Evolutionary conservation across 371 early-diverging fungal species (phyloP), one percentile per base, ranked within the genome.

Genomic region (Mortierella sp.): DNA sequence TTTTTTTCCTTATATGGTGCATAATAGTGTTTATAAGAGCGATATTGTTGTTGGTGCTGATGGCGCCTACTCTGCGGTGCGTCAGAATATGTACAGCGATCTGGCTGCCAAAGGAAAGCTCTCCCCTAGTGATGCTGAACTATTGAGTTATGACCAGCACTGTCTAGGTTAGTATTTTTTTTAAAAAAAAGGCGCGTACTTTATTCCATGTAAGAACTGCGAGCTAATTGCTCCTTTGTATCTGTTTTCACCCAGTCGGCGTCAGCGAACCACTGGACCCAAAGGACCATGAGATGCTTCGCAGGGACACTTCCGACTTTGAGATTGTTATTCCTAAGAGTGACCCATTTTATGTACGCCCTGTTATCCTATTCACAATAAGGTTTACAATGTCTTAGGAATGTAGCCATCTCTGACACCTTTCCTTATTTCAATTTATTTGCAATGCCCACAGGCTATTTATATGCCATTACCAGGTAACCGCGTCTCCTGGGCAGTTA

Each of bases 31-130:
- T 7, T 80, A 74, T 47, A 66, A 42, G 4, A 64, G 71, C 47
- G 70, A 73, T 29, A 80, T 80, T 47, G 61, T 80, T 47, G 55
- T 80, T 34, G 80, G 80, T 10, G 80, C 80, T 9, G 79, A 80
- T 53, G 80, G 80, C 9, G 75, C 80, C 2, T 80, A 80, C 45
- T 67, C 67, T 9, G 64, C 68, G 9, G 68, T 80, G 32, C 74
- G 80, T 28, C 57, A 60, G 53, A 32, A 61, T 37, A 70, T 80
- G 61, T 80, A 74, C 58, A 66, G 55, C 3, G 64, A 65, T 2
- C 40, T 80, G 35, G 64, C 55, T 17, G 43, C 54, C 4, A 68
- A 74, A 29, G 80, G 75, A 29, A 67, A 59, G 23, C 68, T 80
- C 1, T 53, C 74, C 0, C 29, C 34, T 26, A 70, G 61, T 13